Base-by-base conservation (phyloP, 1,139 yeast genomes). In the Arxiozyma heterogenica region DNA sequence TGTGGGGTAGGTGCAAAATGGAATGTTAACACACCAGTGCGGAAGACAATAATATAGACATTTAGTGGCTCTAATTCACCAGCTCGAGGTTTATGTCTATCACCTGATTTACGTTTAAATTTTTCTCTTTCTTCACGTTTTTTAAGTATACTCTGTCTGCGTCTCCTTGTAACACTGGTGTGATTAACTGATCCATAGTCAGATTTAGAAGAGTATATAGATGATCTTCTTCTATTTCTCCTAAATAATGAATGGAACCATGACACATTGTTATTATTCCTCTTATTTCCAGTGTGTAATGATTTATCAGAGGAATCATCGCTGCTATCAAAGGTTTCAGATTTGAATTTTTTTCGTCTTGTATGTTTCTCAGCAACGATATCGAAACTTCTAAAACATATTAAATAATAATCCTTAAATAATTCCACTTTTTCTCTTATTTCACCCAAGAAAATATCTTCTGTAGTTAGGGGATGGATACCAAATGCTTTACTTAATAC, bases 1-100 rank as follows among this genome's bases (percentile, higher is more conserved):
- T 93, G 98, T 1, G 97, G 96, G 0, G 98, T 89, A 8, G 96
- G 90, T 15, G 91, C 84, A 71, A 89, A 90, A 72, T 93, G 98
- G 73, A 93, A 91, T 0, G 98, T 90, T 44, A 93, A 74, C 12
- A 93, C 95, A 21, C 95, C 98, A 56, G 90, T 85, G 58, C 84
- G 81, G 73, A 91, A 93, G 4, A 93, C 96, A 60, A 93, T 81
- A 65, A 91, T 86, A 70, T 93, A 94, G 82, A 93, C 91, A 64
- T 90, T 90, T 61, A 93, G 77, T 0, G 98, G 97, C 64, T 84
- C 87, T 56, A 93, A 75, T 66, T 91, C 96, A 41, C 89, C 91
- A 54, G 81, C 84, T 60, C 86, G 71, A 41, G 76, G 75, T 55
- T 72, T 75, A 52, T 72, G 72, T 55, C 75, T 69, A 55, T 72